Base-by-base conservation (phyloP, 768 basidiomycete genomes). In the Trichaptum fuscoviolaceum region DNA sequence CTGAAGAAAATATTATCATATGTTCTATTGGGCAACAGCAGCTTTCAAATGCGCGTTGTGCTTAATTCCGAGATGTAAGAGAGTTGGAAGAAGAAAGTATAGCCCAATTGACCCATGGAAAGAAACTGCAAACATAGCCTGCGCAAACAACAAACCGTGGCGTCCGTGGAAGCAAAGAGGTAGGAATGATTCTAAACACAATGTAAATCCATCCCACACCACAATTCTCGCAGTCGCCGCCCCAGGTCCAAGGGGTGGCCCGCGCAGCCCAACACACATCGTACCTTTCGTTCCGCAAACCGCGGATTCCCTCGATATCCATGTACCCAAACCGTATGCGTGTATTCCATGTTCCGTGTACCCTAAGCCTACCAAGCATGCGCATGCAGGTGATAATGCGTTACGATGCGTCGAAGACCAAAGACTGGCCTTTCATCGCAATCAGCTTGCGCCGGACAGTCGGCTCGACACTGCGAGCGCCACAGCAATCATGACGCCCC, bases 401-500 rank as follows among this genome's bases (percentile, higher is more conserved):
- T 8, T 30, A 8, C 8, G 30, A 30, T 30, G 30, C 30, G 30
- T 2, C 30, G 30, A 30, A 30, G 42, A 52, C 15, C 42, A 12
- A 52, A 20, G 42, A 12, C 15, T 52, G 20, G 42, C 3, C 42
- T 20, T 52, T 52, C 42, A 2, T 12, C 20, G 42, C 42, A 12
- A 34, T 61, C 59, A 61, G 24, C 25, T 61, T 61, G 59, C 30
- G 15, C 59, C 30, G 2, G 91, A 90, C 69, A 93, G 81, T 69
- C 42, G 42, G 20, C 90, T 83, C 35, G 91, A 92, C 12, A 94
- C 85, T 63, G 93, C 76, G 24, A 93, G 87, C 0, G 92, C 92
- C 60, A 94, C 75, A 7, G 87, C 89, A 65, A 93, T 88, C 67
- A 94, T 73, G 18, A 89, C 82, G 24, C 91, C 92, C 85, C 91